Conservation (phyloP, 2,329 filamentous ascomycete genomes). For the Sporothrix luriei region DNA sequence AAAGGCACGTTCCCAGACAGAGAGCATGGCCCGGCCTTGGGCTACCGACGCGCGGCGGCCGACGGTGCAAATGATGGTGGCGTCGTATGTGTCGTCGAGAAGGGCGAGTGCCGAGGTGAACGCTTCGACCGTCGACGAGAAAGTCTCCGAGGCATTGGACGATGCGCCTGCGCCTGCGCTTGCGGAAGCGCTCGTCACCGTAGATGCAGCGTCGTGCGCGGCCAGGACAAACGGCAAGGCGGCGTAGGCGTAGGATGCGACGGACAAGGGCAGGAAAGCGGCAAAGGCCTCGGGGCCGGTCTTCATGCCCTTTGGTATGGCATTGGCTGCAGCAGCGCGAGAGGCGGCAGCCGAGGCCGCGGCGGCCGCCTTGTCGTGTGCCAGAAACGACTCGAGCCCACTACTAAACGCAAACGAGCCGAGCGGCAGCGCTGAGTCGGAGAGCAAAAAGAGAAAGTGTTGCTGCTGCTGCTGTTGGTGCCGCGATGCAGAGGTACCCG, state of each 20-base stretch:
- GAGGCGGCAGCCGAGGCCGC: conserved; percentile 32
- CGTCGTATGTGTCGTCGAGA: conserved; percentile 76
- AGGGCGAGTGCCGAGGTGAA: conserved; percentile 47
- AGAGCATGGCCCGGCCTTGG: conserved; percentile 73
- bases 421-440: conserved; percentile 78
- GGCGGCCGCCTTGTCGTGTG: conserved; percentile 53
- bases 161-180: not conserved
- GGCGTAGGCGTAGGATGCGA: conserved; percentile 71
- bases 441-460: conserved; percentile 72
- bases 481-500: conserved; percentile 24
- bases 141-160: not conserved
- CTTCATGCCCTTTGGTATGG: conserved; percentile 20
- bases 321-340: conserved; percentile 10
- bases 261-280: conserved; percentile 67
- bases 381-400: conserved; percentile 79
- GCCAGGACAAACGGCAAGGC: conserved; percentile 74
- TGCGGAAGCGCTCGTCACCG: not conserved
- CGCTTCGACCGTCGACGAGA: not conserved
- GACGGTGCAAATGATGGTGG: conserved; percentile 76
- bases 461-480: conserved; percentile 45
- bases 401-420: conserved; percentile 87
- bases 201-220: conserved; percentile 53
- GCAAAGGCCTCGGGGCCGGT: conserved; percentile 55
- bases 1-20: conserved; percentile 75
- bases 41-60: conserved; percentile 73